These are phyloP conservation scores for Nothomitra cinnamomea DNA, from an alignment of 2,329 filamentous ascomycete genomes.

Conservation along the genomic window DNA sequence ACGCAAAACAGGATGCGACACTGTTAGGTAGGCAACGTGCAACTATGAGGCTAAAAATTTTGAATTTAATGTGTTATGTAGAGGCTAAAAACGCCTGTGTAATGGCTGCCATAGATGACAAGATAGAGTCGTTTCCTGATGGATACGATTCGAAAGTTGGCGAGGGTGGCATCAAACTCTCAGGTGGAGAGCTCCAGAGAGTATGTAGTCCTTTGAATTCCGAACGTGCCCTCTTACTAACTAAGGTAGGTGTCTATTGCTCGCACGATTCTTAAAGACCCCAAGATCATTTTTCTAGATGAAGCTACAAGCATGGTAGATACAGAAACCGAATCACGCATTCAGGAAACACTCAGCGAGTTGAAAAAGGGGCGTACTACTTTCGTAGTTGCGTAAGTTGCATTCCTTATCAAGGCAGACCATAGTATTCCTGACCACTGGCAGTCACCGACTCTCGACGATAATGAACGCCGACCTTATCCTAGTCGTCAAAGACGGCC, in stretches of 20 bases:
- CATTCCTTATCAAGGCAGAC: not conserved
- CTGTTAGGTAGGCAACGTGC: constrained; percentile 22
- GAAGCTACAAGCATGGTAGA: constrained; percentile 35
- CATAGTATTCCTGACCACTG: constrained; percentile 20
- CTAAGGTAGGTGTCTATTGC: constrained; percentile 10
- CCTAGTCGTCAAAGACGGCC: constrained; percentile 21
- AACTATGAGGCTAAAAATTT: not conserved
- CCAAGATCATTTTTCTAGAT: constrained; percentile 29
- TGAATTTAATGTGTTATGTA: constrained; percentile 6
- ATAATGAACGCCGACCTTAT: constrained; percentile 22
- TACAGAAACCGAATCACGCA: constrained; percentile 26
- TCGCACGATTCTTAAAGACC: constrained; percentile 24
- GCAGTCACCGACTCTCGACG: constrained; percentile 23
- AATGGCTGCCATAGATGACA: constrained; percentile 45
- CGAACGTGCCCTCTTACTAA: not conserved
- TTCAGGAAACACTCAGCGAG: constrained; percentile 29
- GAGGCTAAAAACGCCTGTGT: constrained; percentile 43
- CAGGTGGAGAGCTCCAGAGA: constrained; percentile 32
- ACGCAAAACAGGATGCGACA: constrained; percentile 42
- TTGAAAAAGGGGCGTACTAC: constrained; percentile 33
- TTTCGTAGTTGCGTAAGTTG: constrained; percentile 28
- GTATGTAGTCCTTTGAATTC: constrained; percentile 15
- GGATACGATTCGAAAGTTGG: constrained; percentile 32
- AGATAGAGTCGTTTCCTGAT: constrained; percentile 40
- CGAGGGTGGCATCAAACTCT: constrained; percentile 31